Percentiles rank a stretch among this genome's conserved stretches.
Evolutionary conservation across 2,329 filamentous ascomycete genomes (phyloP).

Genomic region (Diaporthe sp.): DNA sequence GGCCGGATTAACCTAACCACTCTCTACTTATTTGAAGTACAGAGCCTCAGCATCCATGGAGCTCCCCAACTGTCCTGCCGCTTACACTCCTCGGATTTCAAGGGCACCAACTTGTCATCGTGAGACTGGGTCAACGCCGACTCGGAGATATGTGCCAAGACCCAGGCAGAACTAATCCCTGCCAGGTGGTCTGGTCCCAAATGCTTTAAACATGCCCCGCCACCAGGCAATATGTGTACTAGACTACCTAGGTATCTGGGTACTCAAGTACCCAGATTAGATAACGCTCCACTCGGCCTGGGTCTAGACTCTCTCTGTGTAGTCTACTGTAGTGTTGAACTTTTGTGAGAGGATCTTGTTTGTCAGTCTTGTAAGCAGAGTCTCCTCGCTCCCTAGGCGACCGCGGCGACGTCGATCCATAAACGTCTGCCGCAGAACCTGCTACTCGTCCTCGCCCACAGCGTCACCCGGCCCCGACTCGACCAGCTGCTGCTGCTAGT

Average conservation of each 20-base stretch:
- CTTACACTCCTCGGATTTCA: neutral
- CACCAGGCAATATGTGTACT: neutral
- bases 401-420: neutral
- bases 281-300: constrained; percentile 6
- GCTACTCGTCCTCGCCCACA: neutral
- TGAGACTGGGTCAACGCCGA: neutral
- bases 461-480: neutral
- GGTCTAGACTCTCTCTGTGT: neutral
- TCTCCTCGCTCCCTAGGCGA: neutral
- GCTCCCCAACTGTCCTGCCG: neutral
- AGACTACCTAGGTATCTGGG: too few relatives aligned
- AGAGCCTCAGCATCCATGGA: neutral
- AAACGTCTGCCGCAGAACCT: neutral
- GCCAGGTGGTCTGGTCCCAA: neutral
- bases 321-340: neutral
- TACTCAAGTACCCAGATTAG: too few relatives aligned
- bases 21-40: neutral
- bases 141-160: neutral
- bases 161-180: neutral
- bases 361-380: neutral
- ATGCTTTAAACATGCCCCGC: neutral
- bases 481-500: neutral
- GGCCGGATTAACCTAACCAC: neutral
- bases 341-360: neutral
- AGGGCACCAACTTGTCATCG: neutral